Evolutionary conservation across 2,329 filamentous ascomycete species (phyloP).

Genomic region (Xylariaceae sp.): DNA sequence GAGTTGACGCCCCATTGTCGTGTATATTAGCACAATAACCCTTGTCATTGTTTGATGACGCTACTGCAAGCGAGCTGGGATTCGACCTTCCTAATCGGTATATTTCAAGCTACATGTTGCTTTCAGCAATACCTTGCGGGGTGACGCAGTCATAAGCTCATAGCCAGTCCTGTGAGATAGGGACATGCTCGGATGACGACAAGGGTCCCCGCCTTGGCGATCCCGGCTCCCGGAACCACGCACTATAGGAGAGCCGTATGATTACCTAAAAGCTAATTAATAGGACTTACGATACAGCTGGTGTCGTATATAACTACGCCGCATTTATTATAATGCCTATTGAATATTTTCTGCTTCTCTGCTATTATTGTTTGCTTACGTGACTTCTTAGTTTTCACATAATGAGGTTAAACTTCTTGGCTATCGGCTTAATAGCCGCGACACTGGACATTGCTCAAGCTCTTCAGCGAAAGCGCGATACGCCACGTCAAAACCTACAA

Average conservation of each 20-base stretch:
- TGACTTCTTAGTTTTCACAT: background rate
- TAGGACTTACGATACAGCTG: background rate
- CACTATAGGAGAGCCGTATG: background rate
- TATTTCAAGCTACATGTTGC: background rate
- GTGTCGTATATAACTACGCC: background rate
- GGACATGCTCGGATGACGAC: slow-evolving; percentile 14
- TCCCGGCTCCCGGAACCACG: slow-evolving; percentile 5
- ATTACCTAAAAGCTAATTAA: background rate
- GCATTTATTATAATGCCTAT: background rate
- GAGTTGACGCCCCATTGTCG: background rate
- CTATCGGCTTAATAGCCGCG: slow-evolving; percentile 28
- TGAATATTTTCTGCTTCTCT: background rate
- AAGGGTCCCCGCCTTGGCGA: slow-evolving; percentile 19
- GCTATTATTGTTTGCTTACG: background rate
- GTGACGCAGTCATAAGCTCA: background rate
- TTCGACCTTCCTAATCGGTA: slow-evolving; percentile 24
- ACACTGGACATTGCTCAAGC: slow-evolving; percentile 23
- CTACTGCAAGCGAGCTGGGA: background rate
- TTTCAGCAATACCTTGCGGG: slow-evolving; percentile 3
- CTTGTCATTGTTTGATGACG: background rate
- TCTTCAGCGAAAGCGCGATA: slow-evolving; percentile 30
- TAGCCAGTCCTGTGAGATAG: background rate
- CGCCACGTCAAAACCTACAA: slow-evolving; percentile 29
- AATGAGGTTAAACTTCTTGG: slow-evolving; percentile 27
- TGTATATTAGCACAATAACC: background rate